Evolutionary conservation across 2,329 filamentous ascomycete species (phyloP).

Genomic region (Fusarium sp.): DNA sequence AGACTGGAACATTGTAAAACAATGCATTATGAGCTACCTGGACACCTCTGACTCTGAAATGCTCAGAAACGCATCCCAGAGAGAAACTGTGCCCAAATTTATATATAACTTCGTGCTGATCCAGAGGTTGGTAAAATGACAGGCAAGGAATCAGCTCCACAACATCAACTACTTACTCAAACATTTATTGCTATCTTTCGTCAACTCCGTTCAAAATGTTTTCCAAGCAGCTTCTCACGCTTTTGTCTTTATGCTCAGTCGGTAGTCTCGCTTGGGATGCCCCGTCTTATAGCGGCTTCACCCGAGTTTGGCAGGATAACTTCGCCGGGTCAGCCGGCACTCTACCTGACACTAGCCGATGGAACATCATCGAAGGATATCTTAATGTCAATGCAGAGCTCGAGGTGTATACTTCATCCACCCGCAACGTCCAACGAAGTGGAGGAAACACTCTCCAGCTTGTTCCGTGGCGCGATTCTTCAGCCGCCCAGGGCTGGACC

Average conservation of each 20-base stretch:
- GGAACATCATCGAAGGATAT: conserved; percentile 61
- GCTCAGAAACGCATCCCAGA: no score
- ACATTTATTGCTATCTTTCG: neutral
- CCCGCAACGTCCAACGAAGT: conserved; percentile 63
- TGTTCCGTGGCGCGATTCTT: conserved; percentile 59
- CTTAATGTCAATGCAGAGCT: conserved; percentile 64
- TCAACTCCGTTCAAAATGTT: conserved; percentile 5
- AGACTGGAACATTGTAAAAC: neutral
- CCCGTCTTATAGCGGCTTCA: conserved; percentile 59
- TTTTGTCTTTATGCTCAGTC: neutral
- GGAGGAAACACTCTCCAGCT: conserved; percentile 66
- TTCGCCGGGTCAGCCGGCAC: conserved; percentile 60
- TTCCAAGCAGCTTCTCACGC: neutral
- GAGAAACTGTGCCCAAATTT: no score
- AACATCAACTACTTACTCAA: neutral
- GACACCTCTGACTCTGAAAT: neutral
- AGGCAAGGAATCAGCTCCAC: neutral
- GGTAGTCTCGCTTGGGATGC: conserved; percentile 43
- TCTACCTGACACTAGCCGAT: conserved; percentile 57
- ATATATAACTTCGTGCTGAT: no score
- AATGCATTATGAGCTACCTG: neutral
- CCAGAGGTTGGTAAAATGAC: no score
- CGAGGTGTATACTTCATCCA: conserved; percentile 63
- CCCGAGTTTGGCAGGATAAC: conserved; percentile 60
- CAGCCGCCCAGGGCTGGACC: conserved; percentile 58